phyloP scores from a whole-genome alignment of 2,329 filamentous ascomycete species.

The Penicillium paneum region DNA sequence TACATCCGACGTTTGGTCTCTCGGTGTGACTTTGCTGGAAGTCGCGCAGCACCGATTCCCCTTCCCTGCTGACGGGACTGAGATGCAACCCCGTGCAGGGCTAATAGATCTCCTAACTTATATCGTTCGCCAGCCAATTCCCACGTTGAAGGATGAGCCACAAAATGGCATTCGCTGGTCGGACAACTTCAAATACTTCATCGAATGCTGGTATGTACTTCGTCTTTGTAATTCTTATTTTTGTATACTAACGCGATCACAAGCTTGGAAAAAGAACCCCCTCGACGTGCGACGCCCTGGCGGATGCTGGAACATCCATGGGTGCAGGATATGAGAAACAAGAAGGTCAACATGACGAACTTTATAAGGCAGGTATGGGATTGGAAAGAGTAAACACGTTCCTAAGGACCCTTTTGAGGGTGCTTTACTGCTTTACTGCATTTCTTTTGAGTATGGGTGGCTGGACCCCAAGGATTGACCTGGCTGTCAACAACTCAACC shows the following conservation, averaged over 20 bases:
- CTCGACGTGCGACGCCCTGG: slow-evolving; percentile 87
- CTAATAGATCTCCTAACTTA: slow-evolving; percentile 95
- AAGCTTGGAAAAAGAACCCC: slow-evolving; percentile 90
- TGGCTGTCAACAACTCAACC: slow-evolving; percentile 27
- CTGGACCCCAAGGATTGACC: slow-evolving; percentile 29
- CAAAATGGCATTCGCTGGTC: slow-evolving; percentile 89
- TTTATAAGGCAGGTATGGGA: slow-evolving; percentile 96
- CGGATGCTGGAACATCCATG: slow-evolving; percentile 98
- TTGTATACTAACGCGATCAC: slow-evolving; percentile 16
- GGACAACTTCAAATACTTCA: slow-evolving; percentile 98
- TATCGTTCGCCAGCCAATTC: slow-evolving; percentile 92
- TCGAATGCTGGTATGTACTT: slow-evolving; percentile 82
- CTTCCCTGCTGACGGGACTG: slow-evolving; percentile 93
- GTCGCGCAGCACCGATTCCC: slow-evolving; percentile 99
- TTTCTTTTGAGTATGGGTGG: slow-evolving; percentile 21
- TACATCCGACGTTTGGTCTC: slow-evolving; percentile 96
- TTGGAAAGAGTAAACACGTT: slow-evolving; percentile 66
- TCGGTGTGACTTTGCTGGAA: slow-evolving; percentile 94
- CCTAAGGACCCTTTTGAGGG: not conserved
- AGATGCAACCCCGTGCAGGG: slow-evolving; percentile 88
- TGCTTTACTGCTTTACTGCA: slow-evolving; percentile 8
- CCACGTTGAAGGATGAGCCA: slow-evolving; percentile 92
- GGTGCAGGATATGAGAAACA: slow-evolving; percentile 94
- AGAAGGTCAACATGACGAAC: slow-evolving; percentile 95
- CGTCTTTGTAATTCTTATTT: not conserved